Conservation (phyloP, 2,329 filamentous ascomycete genomes). For the Aspergillus luchuensis region DNA sequence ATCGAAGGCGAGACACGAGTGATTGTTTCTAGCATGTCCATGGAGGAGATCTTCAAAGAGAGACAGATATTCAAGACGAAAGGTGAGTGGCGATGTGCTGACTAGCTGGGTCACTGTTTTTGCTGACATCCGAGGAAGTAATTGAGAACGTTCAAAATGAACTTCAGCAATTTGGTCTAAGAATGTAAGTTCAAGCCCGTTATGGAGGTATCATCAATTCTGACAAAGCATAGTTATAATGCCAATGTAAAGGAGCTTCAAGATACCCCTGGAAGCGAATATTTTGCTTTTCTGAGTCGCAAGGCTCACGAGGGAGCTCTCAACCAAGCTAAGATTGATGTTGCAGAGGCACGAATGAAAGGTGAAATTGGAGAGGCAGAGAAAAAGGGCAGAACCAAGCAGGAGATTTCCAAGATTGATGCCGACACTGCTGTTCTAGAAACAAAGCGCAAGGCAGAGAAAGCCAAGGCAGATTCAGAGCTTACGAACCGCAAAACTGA, state of each 20-base stretch:
- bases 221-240: slow-evolving; percentile 54
- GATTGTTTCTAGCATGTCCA: slow-evolving; percentile 84
- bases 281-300: slow-evolving; percentile 77
- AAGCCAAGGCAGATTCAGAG: slow-evolving; percentile 74
- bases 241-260: slow-evolving; percentile 85
- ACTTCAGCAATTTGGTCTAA: slow-evolving; percentile 76
- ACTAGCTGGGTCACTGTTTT: background rate
- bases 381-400: slow-evolving; percentile 77
- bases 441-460: slow-evolving; percentile 81
- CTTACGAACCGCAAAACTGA: slow-evolving; percentile 72
- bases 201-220: background rate
- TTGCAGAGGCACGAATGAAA: slow-evolving; percentile 61
- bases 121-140: slow-evolving; percentile 44
- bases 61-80: slow-evolving; percentile 75
- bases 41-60: slow-evolving; percentile 85
- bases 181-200: slow-evolving; percentile 54
- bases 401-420: slow-evolving; percentile 84
- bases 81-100: slow-evolving; percentile 41
- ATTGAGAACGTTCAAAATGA: slow-evolving; percentile 77
- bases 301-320: slow-evolving; percentile 85
- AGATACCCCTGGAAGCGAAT: slow-evolving; percentile 77
- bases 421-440: slow-evolving; percentile 82
- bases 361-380: slow-evolving; percentile 69
- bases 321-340: slow-evolving; percentile 71
- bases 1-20: slow-evolving; percentile 86